Conservation (phyloP, 495 filamentous ascomycete species). For the Lepraria neglecta region DNA sequence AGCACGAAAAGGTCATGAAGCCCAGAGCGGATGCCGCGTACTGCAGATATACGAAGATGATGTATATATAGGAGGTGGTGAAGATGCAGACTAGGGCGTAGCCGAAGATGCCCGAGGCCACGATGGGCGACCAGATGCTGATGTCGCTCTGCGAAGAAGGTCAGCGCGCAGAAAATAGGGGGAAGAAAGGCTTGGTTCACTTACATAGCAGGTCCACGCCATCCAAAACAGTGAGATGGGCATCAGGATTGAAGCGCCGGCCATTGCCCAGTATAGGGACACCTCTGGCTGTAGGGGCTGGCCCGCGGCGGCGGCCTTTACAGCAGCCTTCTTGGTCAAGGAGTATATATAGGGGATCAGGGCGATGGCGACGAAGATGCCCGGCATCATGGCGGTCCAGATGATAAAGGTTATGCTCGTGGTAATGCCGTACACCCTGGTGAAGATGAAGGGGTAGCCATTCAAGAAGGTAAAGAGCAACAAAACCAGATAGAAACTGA, state of each 20-base stretch:
- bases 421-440: conserved; percentile 44
- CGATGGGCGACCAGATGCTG: conserved; percentile 67
- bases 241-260: conserved; percentile 54
- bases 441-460: conserved; percentile 23
- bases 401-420: conserved; percentile 54
- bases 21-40: conserved; percentile 67
- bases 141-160: conserved; percentile 36
- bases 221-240: conserved; percentile 66
- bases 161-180: neutral
- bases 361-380: conserved; percentile 55
- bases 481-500: conserved; percentile 49
- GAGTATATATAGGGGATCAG: conserved; percentile 39
- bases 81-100: conserved; percentile 70
- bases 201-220: conserved; percentile 56
- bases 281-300: conserved; percentile 56
- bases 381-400: conserved; percentile 60
- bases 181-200: neutral
- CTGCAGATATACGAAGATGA: conserved; percentile 33
- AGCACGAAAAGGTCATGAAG: conserved; percentile 59
- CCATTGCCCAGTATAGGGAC: conserved; percentile 60
- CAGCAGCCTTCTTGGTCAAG: conserved; percentile 44
- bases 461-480: conserved; percentile 31
- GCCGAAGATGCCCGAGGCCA: conserved; percentile 69
- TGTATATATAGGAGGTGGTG: conserved; percentile 66
- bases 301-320: conserved; percentile 62